phyloP scores from a whole-genome alignment of 148 eudicot genomes.

The Rhododendron ovatum region DNA sequence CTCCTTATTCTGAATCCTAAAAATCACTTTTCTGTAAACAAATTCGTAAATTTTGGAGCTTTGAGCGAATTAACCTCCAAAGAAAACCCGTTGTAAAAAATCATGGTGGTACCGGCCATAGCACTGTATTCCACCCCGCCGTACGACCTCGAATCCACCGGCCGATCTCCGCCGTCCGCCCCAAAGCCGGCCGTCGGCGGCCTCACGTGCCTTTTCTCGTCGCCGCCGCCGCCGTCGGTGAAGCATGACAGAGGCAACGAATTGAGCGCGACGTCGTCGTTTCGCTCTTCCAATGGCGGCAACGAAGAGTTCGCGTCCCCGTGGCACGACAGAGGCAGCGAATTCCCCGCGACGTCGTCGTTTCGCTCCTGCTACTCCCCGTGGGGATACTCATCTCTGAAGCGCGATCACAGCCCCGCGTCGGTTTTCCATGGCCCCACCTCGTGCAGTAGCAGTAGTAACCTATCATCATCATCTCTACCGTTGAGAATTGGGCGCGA shows the following conservation, averaged over 20 bases:
- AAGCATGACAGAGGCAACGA: slow-evolving; percentile 25
- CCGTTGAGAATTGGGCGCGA: slow-evolving; percentile 33
- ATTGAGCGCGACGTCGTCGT: neutral
- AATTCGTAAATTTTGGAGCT: neutral
- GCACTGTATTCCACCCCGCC: slow-evolving; percentile 75
- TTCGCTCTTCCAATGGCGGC: slow-evolving; percentile 20
- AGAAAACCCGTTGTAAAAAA: neutral
- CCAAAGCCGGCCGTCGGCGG: slow-evolving; percentile 54
- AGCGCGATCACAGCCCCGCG: slow-evolving; percentile 75
- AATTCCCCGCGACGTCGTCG: slow-evolving; percentile 52
- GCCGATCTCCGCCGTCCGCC: slow-evolving; percentile 54
- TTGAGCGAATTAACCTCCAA: neutral
- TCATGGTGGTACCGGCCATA: slow-evolving; percentile 82
- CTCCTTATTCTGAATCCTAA: neutral
- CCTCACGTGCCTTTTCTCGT: slow-evolving; percentile 47
- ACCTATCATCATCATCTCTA: slow-evolving; percentile 39
- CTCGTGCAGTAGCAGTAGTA: slow-evolving; percentile 33
- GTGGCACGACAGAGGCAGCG: slow-evolving; percentile 39
- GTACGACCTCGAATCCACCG: slow-evolving; percentile 53
- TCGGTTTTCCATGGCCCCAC: slow-evolving; percentile 70
- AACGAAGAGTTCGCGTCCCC: slow-evolving; percentile 37
- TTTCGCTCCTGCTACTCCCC: slow-evolving; percentile 39
- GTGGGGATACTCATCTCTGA: slow-evolving; percentile 28
- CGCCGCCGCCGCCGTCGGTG: slow-evolving; percentile 31
- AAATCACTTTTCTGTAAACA: neutral